These are phyloP conservation scores for Cutaneotrichosporon sp. DNA, from an alignment of 1,284 basidiomycete species.

Conservation along the genomic window DNA sequence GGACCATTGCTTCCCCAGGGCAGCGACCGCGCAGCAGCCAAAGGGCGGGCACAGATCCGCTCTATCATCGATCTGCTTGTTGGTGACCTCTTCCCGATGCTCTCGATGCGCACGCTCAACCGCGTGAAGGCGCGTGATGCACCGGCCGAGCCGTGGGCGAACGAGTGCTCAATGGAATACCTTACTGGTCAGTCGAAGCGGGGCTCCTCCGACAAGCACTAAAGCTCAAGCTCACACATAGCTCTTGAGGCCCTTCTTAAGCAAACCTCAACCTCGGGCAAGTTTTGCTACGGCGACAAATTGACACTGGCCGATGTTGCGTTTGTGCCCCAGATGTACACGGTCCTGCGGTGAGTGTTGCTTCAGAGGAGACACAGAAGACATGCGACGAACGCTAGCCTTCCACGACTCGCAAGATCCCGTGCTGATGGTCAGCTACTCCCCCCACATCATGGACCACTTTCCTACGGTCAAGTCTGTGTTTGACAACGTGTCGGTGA, in stretches of 20 bases:
- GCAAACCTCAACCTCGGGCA: constrained; percentile 1
- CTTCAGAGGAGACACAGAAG: too few relatives aligned
- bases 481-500: constrained; percentile 8
- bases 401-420: too few relatives aligned
- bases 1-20: constrained; percentile 9
- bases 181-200: not conserved
- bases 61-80: constrained; percentile 12
- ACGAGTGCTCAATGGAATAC: not conserved
- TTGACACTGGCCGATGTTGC: constrained; percentile 16
- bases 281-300: constrained; percentile 16
- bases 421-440: not conserved
- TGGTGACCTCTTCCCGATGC: constrained; percentile 17
- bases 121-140: constrained; percentile 6
- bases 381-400: too few relatives aligned
- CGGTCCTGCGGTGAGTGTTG: constrained; percentile 9
- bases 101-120: constrained; percentile 9
- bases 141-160: constrained; percentile 10
- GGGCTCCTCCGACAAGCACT: too few relatives aligned
- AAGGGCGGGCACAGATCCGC: constrained; percentile 11
- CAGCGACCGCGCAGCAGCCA: not conserved
- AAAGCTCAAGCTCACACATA: not conserved
- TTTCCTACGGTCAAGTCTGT: constrained; percentile 8
- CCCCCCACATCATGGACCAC: not conserved
- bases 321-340: constrained; percentile 16
- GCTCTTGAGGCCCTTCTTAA: constrained; percentile 13